These are phyloP conservation scores for Pontederia crassipes DNA, from an alignment of 176 grass and related monocot genomes.

Conservation along the genomic window DNA sequence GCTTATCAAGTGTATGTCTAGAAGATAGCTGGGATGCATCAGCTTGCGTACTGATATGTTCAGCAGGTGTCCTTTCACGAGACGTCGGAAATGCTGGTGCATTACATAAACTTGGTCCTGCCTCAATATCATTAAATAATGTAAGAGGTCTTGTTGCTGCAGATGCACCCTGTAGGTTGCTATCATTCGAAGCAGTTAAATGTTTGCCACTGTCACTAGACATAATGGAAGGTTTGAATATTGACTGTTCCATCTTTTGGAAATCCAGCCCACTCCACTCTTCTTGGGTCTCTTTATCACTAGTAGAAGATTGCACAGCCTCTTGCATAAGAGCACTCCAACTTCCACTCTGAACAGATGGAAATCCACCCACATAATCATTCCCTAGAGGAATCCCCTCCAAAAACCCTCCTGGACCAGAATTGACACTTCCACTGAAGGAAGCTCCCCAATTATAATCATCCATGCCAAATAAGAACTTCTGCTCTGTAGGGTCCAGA, in stretches of 20 bases:
- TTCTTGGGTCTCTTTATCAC: conserved; percentile 33
- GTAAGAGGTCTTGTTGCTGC: conserved; percentile 12
- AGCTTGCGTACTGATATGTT: neutral
- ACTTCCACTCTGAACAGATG: conserved; percentile 33
- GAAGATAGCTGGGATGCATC: conserved; percentile 4
- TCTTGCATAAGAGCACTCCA: conserved; percentile 61
- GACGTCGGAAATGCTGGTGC: neutral
- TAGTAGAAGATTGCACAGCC: conserved; percentile 30
- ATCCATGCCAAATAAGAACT: conserved; percentile 37
- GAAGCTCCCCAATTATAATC: conserved; percentile 13
- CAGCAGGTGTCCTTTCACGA: neutral
- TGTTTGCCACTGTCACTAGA: conserved; percentile 15
- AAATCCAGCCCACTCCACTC: conserved; percentile 19
- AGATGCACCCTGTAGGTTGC: conserved; percentile 10
- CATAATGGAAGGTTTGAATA: neutral
- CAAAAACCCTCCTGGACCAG: conserved; percentile 4
- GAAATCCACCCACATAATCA: conserved; percentile 17
- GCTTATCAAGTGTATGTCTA: neutral
- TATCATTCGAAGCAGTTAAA: neutral
- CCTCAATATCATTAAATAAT: conserved; percentile 7
- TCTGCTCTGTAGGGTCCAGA: conserved; percentile 43
- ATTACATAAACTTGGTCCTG: neutral
- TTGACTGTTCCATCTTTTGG: conserved; percentile 8
- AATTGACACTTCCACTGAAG: conserved; percentile 11
- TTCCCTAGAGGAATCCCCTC: conserved; percentile 17